Evolutionary conservation across 441 rosid genomes (phyloP).

Genomic region (Biscutella auriculata): DNA sequence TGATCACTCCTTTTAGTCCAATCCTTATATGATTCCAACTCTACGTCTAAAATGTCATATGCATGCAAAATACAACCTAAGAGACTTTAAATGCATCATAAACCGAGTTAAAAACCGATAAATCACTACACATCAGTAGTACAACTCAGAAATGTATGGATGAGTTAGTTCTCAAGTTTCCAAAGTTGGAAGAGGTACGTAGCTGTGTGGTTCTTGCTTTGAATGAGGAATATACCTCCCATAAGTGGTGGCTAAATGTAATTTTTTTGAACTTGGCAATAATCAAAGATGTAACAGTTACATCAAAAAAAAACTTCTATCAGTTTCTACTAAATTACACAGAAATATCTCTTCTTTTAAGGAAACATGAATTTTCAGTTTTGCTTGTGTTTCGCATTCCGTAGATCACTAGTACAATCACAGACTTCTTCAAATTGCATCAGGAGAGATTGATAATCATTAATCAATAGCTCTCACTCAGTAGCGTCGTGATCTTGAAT

Average conservation of each 20-base stretch:
- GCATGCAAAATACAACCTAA: no score
- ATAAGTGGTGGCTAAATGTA: slow-evolving; percentile 68
- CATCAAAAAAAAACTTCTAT: not conserved
- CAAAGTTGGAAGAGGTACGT: slow-evolving; percentile 54
- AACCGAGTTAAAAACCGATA: no score
- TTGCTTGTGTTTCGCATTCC: not conserved
- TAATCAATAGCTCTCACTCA: slow-evolving; percentile 20
- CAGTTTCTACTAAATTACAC: not conserved
- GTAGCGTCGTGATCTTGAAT: slow-evolving; percentile 43
- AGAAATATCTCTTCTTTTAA: no score
- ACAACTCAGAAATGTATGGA: slow-evolving; percentile 60
- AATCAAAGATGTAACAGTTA: not conserved
- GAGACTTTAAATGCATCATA: no score
- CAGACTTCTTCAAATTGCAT: not conserved
- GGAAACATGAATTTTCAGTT: no score
- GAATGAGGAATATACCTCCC: slow-evolving; percentile 90
- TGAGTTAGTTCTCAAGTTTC: slow-evolving; percentile 45
- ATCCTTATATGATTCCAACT: no score
- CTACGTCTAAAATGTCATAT: no score
- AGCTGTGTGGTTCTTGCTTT: slow-evolving; percentile 67
- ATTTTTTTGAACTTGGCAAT: not conserved
- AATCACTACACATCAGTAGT: no score
- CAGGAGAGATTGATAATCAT: not conserved
- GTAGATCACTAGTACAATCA: not conserved
- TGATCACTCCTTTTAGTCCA: no score